phyloP scores from a whole-genome alignment of 2,329 filamentous ascomycete genomes.

The Monilinia fructigena region DNA sequence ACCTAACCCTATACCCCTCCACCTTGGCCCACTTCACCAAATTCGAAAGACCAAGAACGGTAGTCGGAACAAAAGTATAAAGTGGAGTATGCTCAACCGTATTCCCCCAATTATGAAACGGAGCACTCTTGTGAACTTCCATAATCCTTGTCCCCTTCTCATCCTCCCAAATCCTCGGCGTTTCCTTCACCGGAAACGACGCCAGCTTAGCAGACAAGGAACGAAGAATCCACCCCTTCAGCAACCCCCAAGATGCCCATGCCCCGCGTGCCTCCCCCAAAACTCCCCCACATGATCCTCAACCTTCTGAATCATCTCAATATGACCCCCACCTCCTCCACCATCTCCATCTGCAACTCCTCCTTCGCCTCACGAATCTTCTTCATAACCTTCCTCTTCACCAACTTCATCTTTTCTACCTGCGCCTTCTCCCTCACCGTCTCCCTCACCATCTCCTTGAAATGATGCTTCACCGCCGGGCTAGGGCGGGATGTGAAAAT shows the following conservation, averaged over 20 bases:
- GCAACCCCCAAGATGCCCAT: background rate
- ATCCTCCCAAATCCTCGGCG: conserved; percentile 41
- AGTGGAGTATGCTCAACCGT: conserved; percentile 44
- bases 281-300: conserved; percentile 22
- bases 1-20: conserved; percentile 43
- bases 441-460: conserved; percentile 32
- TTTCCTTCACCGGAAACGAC: background rate
- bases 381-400: conserved; percentile 20
- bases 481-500: conserved; percentile 39
- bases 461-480: conserved; percentile 40
- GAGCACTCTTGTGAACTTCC: conserved; percentile 39
- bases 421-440: background rate
- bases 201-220: background rate
- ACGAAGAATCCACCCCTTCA: background rate
- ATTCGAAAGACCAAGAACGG: conserved; percentile 44
- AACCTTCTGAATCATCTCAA: conserved; percentile 24
- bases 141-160: conserved; percentile 37
- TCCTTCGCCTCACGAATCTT: conserved; percentile 21
- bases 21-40: conserved; percentile 43
- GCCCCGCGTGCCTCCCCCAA: conserved; percentile 11
- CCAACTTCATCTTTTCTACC: background rate
- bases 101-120: conserved; percentile 46
- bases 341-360: background rate
- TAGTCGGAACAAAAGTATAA: conserved; percentile 46
- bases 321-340: conserved; percentile 9